Base-by-base conservation (phyloP, 371 early-diverging fungal genomes). In the Mucor indicus region DNA sequence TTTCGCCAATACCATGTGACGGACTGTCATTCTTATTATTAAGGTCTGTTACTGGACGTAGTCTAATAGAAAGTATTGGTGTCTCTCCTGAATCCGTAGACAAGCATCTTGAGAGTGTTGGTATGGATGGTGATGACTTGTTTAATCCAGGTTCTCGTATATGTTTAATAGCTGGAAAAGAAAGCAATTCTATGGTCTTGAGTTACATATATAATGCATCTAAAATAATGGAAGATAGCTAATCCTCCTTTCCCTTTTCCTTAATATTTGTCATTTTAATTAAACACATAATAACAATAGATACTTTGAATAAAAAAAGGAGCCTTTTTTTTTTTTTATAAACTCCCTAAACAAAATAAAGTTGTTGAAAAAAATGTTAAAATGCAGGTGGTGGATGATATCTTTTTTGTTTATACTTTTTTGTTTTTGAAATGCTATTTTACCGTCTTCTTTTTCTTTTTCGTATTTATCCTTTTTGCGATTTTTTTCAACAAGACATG, bases 1-100 rank as follows among this genome's bases (percentile, higher is more conserved):
- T 21, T 9, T 36, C 43, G 11, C 9, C 32, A 1, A 25, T 53
- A 12, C 56, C 60, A 12, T 64, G 64, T 29, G 6, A 19, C 32
- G 64, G 64, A 6, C 53, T 52, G n/a, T 31, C 48, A 10, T 60
- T 64, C 24, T 19, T 55, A 10, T 19, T 55, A 16, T 17, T 64
- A 10, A 44, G 53, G 13, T 36, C 64, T 3, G 55, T 59, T 3
- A 48, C 48, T 45, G 33, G 35, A 13, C 20, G 48, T 6, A 31
- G 37, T 3, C 23, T 64, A 15, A 52, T 53, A n/a, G 44, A 51
- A 23, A 55, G 48, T 13, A 49, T 64, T 35, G 64, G 64, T n/a
- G 23, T 41, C 0, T n/a, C 59, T 25, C 17, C 48, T 15, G 25
- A 42, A 7, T 12, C 29, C 4, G 22, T 60, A 8, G 49, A 52